These are phyloP conservation scores for Pistacia integerrima DNA, from an alignment of 345 rosid species.

Conservation along the genomic window DNA sequence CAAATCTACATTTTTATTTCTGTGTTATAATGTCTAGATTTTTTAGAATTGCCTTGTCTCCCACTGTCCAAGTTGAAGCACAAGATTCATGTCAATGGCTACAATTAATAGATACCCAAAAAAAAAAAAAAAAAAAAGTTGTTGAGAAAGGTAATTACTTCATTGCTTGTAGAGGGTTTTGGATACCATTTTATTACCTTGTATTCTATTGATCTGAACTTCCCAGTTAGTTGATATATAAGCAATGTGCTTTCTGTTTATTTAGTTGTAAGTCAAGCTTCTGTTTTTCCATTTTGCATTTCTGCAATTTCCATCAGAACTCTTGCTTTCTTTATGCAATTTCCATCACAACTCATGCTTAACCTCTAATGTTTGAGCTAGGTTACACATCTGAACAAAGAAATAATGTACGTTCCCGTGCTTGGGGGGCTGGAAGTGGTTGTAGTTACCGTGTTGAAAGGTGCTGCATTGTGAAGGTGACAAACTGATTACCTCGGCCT, in stretches of 20 bases:
- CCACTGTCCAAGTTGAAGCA: neutral
- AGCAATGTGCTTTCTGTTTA: neutral
- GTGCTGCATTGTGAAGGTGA: constrained; percentile 98
- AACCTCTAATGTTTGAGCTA: constrained; percentile 22
- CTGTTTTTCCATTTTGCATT: neutral
- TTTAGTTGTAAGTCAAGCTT: neutral
- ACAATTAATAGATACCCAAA: neutral
- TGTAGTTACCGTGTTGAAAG: constrained; percentile 95
- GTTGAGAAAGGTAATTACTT: neutral
- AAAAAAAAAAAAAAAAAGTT: neutral
- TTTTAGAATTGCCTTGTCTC: neutral
- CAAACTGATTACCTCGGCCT: constrained; percentile 16
- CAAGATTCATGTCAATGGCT: neutral
- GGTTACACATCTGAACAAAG: constrained; percentile 94
- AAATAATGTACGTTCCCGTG: constrained; percentile 98
- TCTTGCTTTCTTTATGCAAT: too few relatives aligned
- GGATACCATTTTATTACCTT: neutral
- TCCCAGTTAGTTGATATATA: neutral
- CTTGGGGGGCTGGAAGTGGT: constrained; percentile 99
- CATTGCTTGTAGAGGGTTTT: neutral
- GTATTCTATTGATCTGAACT: neutral
- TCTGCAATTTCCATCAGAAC: neutral
- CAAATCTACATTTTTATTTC: neutral
- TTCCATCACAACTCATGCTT: neutral
- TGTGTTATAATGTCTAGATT: neutral